Base-by-base conservation (phyloP, 345 rosid species). In the Xanthoceras sorbifolium region DNA sequence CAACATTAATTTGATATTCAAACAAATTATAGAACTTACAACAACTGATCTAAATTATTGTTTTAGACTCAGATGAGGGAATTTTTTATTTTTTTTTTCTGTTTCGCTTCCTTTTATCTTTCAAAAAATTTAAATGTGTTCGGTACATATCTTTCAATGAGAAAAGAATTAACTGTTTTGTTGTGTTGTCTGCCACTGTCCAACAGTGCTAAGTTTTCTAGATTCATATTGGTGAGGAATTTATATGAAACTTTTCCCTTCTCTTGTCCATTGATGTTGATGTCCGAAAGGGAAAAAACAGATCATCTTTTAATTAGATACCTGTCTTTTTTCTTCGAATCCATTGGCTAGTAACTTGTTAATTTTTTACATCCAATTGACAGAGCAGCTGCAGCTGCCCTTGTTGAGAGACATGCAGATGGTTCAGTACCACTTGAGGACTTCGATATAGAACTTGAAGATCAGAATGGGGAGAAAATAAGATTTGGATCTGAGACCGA, bases 311-410 rank as follows among this genome's bases (percentile, higher is more conserved):
- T 52, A 1, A 31, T 46, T 48, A 17, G 22, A 23, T 10, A 12
- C 31, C 55, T 14, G 4, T 22, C 31, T 65, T 11, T 18, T 36
- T 52, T n/a, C 31, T 62, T 64, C 23, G 28, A 5, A 68, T 46
- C 64, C 34, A 60, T 54, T 40, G 18, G 50, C 50, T 64, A 28
- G 9, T 76, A 52, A 60, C 72, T 54, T 55, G 11, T 73, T 44
- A 66, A 15, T 4, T 25, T n/a, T 76, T 42, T 71, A 31, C 52
- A 23, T 83, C 63, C 74, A 80, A 72, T 62, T 74, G 66, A 64
- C 84, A 95, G 99, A 89, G 91, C 90, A 28, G 93, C 98, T 79
- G 97, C 88, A 34, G 81, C 89, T 66, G 93, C 97, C 20, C 85
- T 93, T 74, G 83, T 95, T 67, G 84, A 86, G 84, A 90, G 97